phyloP scores from a whole-genome alignment of 441 rosid species.

The Hypseocharis bilobata region DNA sequence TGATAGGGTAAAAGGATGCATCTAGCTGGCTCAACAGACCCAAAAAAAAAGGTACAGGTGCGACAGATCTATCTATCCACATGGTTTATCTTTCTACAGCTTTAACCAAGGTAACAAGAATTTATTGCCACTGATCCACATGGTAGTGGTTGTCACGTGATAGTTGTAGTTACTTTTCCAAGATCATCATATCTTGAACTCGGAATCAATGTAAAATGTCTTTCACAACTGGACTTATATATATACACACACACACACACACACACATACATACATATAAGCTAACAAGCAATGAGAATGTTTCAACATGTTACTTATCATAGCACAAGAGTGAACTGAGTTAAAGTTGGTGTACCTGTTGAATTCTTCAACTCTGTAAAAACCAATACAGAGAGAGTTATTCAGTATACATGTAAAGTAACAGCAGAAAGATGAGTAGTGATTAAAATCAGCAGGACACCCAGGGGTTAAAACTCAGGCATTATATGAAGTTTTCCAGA shows the following conservation, averaged over 20 bases:
- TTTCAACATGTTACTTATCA: conserved; percentile 10
- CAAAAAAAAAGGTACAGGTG: background rate
- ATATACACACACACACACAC: no score
- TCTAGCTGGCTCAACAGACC: conserved; percentile 10
- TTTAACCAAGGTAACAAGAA: background rate
- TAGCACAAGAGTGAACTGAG: background rate
- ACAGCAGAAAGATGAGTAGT: no score
- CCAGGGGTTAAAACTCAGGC: conserved; percentile 4
- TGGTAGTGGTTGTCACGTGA: background rate
- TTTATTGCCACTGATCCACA: background rate
- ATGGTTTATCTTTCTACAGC: background rate
- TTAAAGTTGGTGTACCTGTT: conserved; percentile 49
- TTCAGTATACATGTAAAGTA: conserved; percentile 7
- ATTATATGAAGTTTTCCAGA: background rate
- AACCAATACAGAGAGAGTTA: conserved; percentile 26
- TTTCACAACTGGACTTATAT: conserved; percentile 3
- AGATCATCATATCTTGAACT: background rate
- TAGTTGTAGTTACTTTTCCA: background rate
- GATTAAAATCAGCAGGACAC: conserved; percentile 22
- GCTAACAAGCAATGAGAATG: background rate
- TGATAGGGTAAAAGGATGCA: conserved; percentile 3
- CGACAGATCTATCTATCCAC: background rate
- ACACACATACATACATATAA: no score
- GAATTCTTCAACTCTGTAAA: conserved; percentile 81
- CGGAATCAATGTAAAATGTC: background rate